Percentiles rank a stretch among this genome's conserved stretches.
Conservation (phyloP, 257 asterid species). For the Jaltomata sinuosa region DNA sequence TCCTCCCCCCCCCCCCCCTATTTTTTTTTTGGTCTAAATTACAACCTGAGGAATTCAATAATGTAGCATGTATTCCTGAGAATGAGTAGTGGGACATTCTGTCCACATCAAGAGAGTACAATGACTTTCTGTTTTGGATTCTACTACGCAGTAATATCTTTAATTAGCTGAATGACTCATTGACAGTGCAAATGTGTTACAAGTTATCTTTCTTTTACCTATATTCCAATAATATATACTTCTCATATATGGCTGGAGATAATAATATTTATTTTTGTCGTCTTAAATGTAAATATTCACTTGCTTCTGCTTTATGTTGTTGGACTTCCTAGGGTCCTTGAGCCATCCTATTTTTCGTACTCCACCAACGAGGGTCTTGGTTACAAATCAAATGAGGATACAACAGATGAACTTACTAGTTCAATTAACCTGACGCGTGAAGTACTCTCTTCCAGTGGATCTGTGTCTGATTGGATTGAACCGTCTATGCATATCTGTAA, state of each 20-base stretch:
- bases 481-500: constrained; percentile 27
- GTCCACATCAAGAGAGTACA: too few species aligned
- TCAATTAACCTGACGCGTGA: constrained; percentile 4
- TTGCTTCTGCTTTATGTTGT: background rate
- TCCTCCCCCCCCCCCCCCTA: too few species aligned
- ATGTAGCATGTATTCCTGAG: background rate
- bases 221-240: background rate
- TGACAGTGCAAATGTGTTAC: background rate
- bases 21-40: background rate
- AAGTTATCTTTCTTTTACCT: background rate
- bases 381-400: constrained; percentile 1
- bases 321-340: constrained; percentile 30
- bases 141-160: background rate
- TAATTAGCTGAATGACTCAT: background rate
- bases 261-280: background rate
- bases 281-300: background rate
- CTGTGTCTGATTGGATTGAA: constrained; percentile 49
- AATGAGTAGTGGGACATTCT: too few species aligned
- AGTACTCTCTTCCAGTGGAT: constrained; percentile 8
- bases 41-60: background rate
- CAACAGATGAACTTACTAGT: constrained; percentile 6
- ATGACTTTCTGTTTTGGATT: too few species aligned
- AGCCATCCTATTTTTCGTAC: constrained; percentile 7
- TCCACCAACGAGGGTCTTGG: constrained; percentile 2
- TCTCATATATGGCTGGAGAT: background rate